Percentiles rank a stretch among this genome's conserved stretches.
These are phyloP conservation scores for Scheffersomyces amazonensis DNA, from an alignment of 805 yeast species.

Conservation along the genomic window DNA sequence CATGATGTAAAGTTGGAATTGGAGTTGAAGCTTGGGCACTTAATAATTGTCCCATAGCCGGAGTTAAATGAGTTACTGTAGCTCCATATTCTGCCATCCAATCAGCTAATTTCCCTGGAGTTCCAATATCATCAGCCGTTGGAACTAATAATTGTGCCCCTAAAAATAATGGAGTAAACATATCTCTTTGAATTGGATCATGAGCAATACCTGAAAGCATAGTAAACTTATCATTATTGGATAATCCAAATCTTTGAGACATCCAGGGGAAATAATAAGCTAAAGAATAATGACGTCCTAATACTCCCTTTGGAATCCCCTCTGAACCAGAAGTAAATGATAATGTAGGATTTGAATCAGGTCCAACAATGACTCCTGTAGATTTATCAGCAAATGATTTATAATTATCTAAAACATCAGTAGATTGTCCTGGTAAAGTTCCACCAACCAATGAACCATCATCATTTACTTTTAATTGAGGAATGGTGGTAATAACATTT, in stretches of 20 bases:
- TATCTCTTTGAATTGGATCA: constrained; percentile 98
- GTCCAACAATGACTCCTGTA: constrained; percentile 92
- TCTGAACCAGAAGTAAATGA: constrained; percentile 98
- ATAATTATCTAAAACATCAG: constrained; percentile 51
- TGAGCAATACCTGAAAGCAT: constrained; percentile 99
- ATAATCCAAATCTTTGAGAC: constrained; percentile 78
- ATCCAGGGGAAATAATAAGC: constrained; percentile 99
- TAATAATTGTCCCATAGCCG: constrained; percentile 98
- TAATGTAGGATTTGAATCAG: constrained; percentile 95
- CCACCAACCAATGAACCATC: constrained; percentile 76
- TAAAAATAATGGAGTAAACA: constrained; percentile 94
- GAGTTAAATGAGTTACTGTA: constrained; percentile 95
- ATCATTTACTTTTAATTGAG: constrained; percentile 72
- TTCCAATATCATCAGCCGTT: constrained; percentile 95
- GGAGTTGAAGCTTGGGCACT: constrained; percentile 93
- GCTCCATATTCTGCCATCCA: constrained; percentile 95
- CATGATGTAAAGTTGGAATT: constrained; percentile 86
- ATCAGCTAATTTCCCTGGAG: constrained; percentile 95
- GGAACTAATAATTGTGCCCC: constrained; percentile 95
- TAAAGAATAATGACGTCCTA: constrained; percentile 94
- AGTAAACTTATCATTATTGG: constrained; percentile 83
- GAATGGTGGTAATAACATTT: constrained; percentile 68
- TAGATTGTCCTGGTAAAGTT: constrained; percentile 14
- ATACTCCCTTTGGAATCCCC: constrained; percentile 97
- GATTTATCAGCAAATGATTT: constrained; percentile 49